Evolutionary conservation across 1,284 basidiomycete genomes (phyloP), one percentile per base, ranked within the genome.

Genomic region (Trichosporon inkin): DNA sequence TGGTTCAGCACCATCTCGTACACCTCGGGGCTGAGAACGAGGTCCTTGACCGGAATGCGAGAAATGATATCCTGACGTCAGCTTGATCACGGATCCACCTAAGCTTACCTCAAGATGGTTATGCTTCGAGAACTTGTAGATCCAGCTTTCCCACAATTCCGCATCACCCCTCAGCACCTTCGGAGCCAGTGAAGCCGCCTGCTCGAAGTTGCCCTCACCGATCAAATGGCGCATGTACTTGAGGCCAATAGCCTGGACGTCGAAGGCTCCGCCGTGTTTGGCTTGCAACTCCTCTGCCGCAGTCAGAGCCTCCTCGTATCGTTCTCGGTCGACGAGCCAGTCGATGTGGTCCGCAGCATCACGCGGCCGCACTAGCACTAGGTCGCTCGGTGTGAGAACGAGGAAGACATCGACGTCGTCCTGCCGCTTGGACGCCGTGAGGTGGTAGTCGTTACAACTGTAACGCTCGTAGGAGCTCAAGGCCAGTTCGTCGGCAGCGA

Each of bases 1-100:
- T 97, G 85, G 0, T 87, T 91, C 1, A 99, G 82, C 49, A 98
- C 87, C 89, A 98, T 92, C 75, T 96, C 94, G 76, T 99, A 99
- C 3, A 96, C 90, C 28, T 92, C 75, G 66, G 86, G 86, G 51
- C 87, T 85, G 13, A 99, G 83, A 54, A 85, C 86, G 0, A 94
- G 95, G 5, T 85, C 81, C 28, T 88, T 83, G 0, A 87, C 92
- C 0, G 96, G 96, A 0, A 98, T 85, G 69, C 85, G 88, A 0
- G 94, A 94, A 51, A 97, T 92, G 61, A 98, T 89, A 4, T 85
- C 82, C 87, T 93, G 69, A 16, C 2, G 62, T 63, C 49, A 14
- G 56, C 19, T 28, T 14, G 14, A 7, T 3, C 4, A 24, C 1
- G 41, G 20, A 8, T 2, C 7, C 2, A 28, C 28, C 11, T 4